These are phyloP conservation scores for Leccinum variicolor DNA, from an alignment of 768 basidiomycete genomes.

Conservation along the genomic window DNA sequence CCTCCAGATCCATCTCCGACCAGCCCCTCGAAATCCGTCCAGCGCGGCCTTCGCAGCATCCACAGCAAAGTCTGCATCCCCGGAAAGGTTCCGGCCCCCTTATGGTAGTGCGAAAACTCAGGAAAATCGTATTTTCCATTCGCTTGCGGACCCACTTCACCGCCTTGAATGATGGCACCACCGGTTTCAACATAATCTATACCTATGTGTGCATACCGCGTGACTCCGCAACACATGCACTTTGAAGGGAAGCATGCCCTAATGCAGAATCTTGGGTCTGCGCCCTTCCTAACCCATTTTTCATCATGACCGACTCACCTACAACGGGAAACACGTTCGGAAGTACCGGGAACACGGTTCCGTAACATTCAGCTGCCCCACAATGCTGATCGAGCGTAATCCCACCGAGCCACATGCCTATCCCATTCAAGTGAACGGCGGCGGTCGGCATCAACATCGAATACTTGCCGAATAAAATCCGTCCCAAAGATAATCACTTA, in stretches of 20 bases:
- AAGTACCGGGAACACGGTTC: slow-evolving; percentile 43
- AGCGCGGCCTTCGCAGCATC: neutral
- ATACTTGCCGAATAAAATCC: slow-evolving; percentile 4
- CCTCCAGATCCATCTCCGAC: neutral
- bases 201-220: slow-evolving; percentile 2
- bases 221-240: neutral
- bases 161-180: neutral
- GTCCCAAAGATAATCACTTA: slow-evolving; percentile 1
- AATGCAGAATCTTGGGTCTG: slow-evolving; percentile 1
- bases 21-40: neutral
- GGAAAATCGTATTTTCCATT: slow-evolving; percentile 33
- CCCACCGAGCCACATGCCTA: neutral
- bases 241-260: neutral
- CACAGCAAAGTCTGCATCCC: neutral
- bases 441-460: neutral
- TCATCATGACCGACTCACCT: neutral
- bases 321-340: neutral
- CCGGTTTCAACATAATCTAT: slow-evolving; percentile 3
- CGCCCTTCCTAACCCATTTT: neutral
- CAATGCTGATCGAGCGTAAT: neutral
- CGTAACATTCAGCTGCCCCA: slow-evolving; percentile 38
- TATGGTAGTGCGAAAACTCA: slow-evolving; percentile 32
- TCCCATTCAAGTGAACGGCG: neutral
- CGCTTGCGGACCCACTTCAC: slow-evolving; percentile 41
- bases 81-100: neutral